Evolutionary conservation across 176 grass and related monocot species (phyloP).

Genomic region (Zoysia pacifica): DNA sequence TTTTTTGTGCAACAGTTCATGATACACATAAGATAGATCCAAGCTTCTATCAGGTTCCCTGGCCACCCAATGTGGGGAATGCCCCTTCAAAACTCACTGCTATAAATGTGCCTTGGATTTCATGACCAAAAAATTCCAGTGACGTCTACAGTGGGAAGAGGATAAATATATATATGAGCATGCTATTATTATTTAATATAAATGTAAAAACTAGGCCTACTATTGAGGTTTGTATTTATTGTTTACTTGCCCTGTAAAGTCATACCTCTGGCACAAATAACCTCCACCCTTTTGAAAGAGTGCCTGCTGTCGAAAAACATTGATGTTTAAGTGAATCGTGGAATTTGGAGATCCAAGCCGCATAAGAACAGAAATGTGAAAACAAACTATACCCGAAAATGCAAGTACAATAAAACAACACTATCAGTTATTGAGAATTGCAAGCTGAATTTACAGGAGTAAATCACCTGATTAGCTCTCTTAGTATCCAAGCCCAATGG

Average conservation of each 20-base stretch:
- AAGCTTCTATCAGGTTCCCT: slow-evolving; percentile 19
- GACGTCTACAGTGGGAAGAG: not conserved
- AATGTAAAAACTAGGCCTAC: not conserved
- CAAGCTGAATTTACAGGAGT: not conserved
- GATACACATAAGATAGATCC: not conserved
- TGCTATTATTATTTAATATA: not conserved
- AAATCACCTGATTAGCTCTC: slow-evolving; percentile 9
- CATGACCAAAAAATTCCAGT: not conserved
- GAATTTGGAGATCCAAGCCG: not conserved
- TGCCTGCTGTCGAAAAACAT: not conserved
- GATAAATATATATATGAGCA: slow-evolving; percentile 14
- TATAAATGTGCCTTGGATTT: not conserved
- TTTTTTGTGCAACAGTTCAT: not conserved
- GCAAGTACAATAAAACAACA: not conserved
- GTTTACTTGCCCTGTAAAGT: not conserved
- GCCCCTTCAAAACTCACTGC: not conserved
- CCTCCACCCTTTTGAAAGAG: not conserved
- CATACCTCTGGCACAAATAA: not conserved
- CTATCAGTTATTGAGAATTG: not conserved
- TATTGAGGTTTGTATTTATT: not conserved
- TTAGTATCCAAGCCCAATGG: not conserved
- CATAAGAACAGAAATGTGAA: not conserved
- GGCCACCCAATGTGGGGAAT: not conserved
- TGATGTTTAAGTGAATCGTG: not conserved
- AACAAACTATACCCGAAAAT: not conserved